Base-by-base conservation (phyloP, 331 rosid genomes). In the Cucumis variabilis region DNA sequence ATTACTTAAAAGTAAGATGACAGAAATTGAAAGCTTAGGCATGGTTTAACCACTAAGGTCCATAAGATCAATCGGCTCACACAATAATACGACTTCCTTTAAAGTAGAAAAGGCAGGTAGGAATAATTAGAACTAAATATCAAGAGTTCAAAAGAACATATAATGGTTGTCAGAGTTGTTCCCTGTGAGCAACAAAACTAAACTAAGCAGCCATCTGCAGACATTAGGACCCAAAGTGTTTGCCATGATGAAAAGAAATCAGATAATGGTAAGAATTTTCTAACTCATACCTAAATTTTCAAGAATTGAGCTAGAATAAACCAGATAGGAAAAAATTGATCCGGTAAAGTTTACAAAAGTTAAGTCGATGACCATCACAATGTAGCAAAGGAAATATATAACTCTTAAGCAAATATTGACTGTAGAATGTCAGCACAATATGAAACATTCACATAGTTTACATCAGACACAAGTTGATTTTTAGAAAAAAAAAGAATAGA, bases 341-440 rank as follows among this genome's bases (percentile, higher is more conserved):
- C 27, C 21, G 72, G 11, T 81, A 62, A 83, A 83, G 86, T 83
- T 21, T 3, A 60, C 75, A 65, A 83, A 83, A 83, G 75, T 65
- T n/a, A 65, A 83, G 21, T 9, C 62, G 44, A 41, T 13, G 24
- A n/a, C 23, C 41, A 63, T n/a, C 66, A 0, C 30, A 82, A 63
- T 37, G 33, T 14, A 62, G 51, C 44, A 5, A 33, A 33, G 72
- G 53, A 82, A 63, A 82, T 25, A 55, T 30, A 65, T n/a, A n/a
- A 65, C 41, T 83, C 86, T 65, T 65, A 75, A 82, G 86, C 23
- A 82, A 82, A 82, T 37, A 62, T 33, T 63, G 75, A 41, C 65
- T 44, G 55, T 53, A 83, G 55, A 65, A 83, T 83, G 86, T 83
- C 74, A 83, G 62, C 58, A 66, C 44, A 83, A 65, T 83, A 65